A percentile compares a stretch with the other conserved stretches of the same genome.
Conservation (phyloP, 257 asterid genomes). For the Mitragyna speciosa region DNA sequence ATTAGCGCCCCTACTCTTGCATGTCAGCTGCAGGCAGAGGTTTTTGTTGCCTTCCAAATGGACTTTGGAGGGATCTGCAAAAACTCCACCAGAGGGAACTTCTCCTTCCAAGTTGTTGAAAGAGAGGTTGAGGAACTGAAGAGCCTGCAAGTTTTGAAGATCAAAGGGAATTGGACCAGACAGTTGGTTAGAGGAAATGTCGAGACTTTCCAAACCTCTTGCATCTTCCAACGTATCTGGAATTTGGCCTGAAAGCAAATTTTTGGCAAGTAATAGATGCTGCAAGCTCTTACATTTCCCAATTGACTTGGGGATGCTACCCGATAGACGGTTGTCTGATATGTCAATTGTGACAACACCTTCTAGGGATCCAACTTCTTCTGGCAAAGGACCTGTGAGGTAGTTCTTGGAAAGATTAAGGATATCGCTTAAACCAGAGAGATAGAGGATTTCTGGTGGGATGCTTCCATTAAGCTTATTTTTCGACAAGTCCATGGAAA, state of each 20-base stretch:
- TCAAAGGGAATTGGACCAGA: constrained; percentile 32
- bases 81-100: constrained; percentile 45
- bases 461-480: constrained; percentile 51
- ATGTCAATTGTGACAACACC: constrained; percentile 38
- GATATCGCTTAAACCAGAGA: constrained; percentile 38
- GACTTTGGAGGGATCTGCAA: constrained; percentile 38
- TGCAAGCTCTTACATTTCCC: constrained; percentile 49
- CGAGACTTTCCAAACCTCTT: constrained; percentile 53
- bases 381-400: constrained; percentile 48
- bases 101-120: constrained; percentile 51
- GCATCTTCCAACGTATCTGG: constrained; percentile 39
- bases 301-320: constrained; percentile 44
- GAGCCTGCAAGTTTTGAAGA: constrained; percentile 34
- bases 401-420: constrained; percentile 50
- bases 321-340: constrained; percentile 42
- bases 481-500: constrained; percentile 47
- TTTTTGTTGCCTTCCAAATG: constrained; percentile 45
- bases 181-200: constrained; percentile 52
- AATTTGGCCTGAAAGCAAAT: constrained; percentile 45
- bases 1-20: constrained; percentile 6
- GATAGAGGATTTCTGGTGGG: constrained; percentile 38
- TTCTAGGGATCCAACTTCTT: constrained; percentile 38
- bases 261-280: constrained; percentile 38
- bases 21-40: constrained; percentile 32
- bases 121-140: constrained; percentile 49